Percentiles rank a stretch among this genome's conserved stretches.
These are phyloP conservation scores for Nakazawaea holstii DNA, from an alignment of 805 yeast genomes.

Conservation along the genomic window DNA sequence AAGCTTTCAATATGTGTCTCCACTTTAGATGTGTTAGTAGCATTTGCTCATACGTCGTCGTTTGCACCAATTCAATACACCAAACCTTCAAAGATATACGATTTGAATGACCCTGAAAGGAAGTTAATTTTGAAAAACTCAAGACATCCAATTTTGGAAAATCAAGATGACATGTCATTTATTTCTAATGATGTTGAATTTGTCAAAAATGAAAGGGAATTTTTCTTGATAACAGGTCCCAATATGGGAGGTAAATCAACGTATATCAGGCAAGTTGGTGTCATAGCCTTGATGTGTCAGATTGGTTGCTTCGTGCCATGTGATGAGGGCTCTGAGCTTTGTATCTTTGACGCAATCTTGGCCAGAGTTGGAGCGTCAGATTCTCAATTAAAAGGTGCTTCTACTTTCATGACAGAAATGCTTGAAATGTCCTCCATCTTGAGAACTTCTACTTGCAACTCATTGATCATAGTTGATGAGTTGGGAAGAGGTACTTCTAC, in stretches of 20 bases:
- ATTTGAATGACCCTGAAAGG: slow-evolving; percentile 40
- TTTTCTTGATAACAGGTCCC: slow-evolving; percentile 88
- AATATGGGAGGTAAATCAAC: slow-evolving; percentile 98
- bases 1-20: slow-evolving; percentile 61
- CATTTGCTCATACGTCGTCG: slow-evolving; percentile 81
- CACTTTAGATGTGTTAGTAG: slow-evolving; percentile 73
- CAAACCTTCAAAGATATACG: slow-evolving; percentile 59
- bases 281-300: slow-evolving; percentile 80
- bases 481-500: slow-evolving; percentile 93
- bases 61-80: slow-evolving; percentile 81
- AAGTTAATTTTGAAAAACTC: slow-evolving; percentile 60
- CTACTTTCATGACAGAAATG: slow-evolving; percentile 97
- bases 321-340: slow-evolving; percentile 62
- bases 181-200: slow-evolving; percentile 86
- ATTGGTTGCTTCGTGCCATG: slow-evolving; percentile 89
- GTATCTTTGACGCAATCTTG: slow-evolving; percentile 83
- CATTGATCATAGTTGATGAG: slow-evolving; percentile 88
- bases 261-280: slow-evolving; percentile 85
- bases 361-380: slow-evolving; percentile 99
- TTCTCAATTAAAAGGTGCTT: slow-evolving; percentile 93
- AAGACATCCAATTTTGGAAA: slow-evolving; percentile 92
- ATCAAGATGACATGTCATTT: slow-evolving; percentile 84
- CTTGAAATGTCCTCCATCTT: slow-evolving; percentile 86
- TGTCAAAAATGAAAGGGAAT: slow-evolving; percentile 52
- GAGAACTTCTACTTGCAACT: slow-evolving; percentile 69